Base-by-base conservation (phyloP, 2,329 filamentous ascomycete genomes). In the Seiridium cupressi region DNA sequence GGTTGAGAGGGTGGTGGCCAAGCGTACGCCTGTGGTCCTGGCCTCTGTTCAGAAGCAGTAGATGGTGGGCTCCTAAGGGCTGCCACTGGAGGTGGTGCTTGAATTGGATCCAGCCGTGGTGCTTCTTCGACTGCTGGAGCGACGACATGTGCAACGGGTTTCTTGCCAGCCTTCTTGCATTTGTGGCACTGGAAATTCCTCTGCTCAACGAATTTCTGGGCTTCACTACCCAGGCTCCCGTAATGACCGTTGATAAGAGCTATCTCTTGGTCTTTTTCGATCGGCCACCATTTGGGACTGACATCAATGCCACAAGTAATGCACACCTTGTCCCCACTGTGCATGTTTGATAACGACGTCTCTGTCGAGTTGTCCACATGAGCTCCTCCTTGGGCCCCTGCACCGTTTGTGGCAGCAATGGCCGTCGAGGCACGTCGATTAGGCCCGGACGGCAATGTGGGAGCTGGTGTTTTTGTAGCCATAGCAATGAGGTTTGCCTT, bases 401-500 rank as follows among this genome's bases (percentile, higher is more conserved):
- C 42, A 3, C 66, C 51, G 11, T 68, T 65, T 8, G 66, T 69
- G 3, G 73, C 64, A 40, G 74, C 61, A 2, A 79, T 79, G 34
- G 80, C 81, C 2, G 82, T 82, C 34, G 88, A 90, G 18, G 81
- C 76, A 62, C 86, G 83, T 60, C 87, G 80, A 66, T 82, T 79
- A 34, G 74, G 70, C 61, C 76, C 72, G 55, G 62, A 74, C 68
- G 65, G 77, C 66, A 60, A 74, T 68, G 67, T 77, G 67, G 67
- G 78, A 71, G 70, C 79, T 69, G 72, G 61, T 1, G 74, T 76
- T 71, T 89, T 91, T 10, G 84, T 84, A 35, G 85, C 86, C 55
- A 85, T 82, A 60, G 85, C 86, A 70, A 89, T 84, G 47, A 95
- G 83, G 61, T 92, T 95, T 31, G 95, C 94, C 75, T 97, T 97